Evolutionary conservation across 2,329 filamentous ascomycete genomes (phyloP).

Genomic region (Fusarium poae): DNA sequence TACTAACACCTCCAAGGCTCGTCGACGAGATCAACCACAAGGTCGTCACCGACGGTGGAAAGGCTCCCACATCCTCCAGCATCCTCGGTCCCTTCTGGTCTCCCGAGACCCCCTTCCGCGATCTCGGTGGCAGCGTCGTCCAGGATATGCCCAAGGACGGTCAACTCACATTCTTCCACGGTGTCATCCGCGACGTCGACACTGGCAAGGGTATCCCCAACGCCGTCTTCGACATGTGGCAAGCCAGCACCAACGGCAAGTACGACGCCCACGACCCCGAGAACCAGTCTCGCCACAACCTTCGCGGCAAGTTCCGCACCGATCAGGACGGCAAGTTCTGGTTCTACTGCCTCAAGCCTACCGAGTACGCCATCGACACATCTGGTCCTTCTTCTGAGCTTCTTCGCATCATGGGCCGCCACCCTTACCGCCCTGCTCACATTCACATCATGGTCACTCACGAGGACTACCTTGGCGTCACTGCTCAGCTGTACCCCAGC

Average conservation of each 20-base stretch:
- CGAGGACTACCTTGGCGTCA: constrained; percentile 76
- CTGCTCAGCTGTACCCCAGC: constrained; percentile 82
- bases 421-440: constrained; percentile 64
- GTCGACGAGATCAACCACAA: constrained; percentile 71
- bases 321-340: constrained; percentile 77
- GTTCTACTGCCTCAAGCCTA: constrained; percentile 82
- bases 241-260: constrained; percentile 79
- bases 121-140: constrained; percentile 75
- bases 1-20: constrained; percentile 17
- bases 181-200: constrained; percentile 72
- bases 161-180: constrained; percentile 75
- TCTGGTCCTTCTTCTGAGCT: constrained; percentile 65
- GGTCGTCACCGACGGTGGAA: constrained; percentile 70
- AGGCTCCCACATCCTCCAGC: constrained; percentile 77
- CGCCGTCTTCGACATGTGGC: constrained; percentile 83
- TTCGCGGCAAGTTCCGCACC: constrained; percentile 80
- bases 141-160: constrained; percentile 71
- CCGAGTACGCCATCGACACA: constrained; percentile 77
- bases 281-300: constrained; percentile 78
- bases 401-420: constrained; percentile 61
- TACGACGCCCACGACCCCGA: constrained; percentile 83
- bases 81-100: constrained; percentile 86
- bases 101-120: constrained; percentile 78
- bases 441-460: constrained; percentile 69
- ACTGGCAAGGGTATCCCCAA: constrained; percentile 75